Base-by-base conservation (phyloP, 148 eudicot genomes). In the Talinum fruticosum region DNA sequence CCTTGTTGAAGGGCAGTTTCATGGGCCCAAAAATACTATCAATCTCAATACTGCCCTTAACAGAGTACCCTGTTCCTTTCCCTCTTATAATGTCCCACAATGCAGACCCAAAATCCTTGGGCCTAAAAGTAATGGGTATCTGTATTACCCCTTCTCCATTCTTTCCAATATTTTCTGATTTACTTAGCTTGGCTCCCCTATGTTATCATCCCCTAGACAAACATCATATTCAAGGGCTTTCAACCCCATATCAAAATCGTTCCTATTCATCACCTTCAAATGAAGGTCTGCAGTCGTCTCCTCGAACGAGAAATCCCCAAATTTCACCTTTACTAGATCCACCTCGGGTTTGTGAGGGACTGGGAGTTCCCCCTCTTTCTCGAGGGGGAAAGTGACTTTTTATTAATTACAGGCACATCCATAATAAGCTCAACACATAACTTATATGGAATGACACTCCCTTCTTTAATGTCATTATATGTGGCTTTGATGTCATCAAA, bases 401-500 rank as follows among this genome's bases (percentile, higher is more conserved):
- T 78, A 1, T 81, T 81, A 2, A 82, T 47, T 10, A 82, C 79
- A 0, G 85, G 85, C 21, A 64, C 82, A 18, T 82, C 85, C 57
- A 66, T 44, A 2, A 82, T 79, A 19, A 83, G 82, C 70, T 83
- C 76, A 33, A 83, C 79, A 8, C 69, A 34, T 7, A 76, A 69
- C 19, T 35, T 71, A 54, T 83, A 83, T 2, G 85, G 85, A 34
- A 83, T 71, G 38, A 83, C 30, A 65, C 73, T 83, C 10, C 85
- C 85, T 83, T 83, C 85, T 66, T 83, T 79, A 62, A 83, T 76
- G 30, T 83, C 85, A 15, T 79, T 67, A 51, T 83, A 83, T 7
- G 85, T 75, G 51, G 59, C 59, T 28, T 83, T 79, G 35, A 79
- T 79, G 23, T 83, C 85, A 38, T 83, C 85, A 26, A 75, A 83